Evolutionary conservation across 495 filamentous ascomycete genomes (phyloP), one percentile per base, ranked within the genome.

Genomic region (Xylaria telfairii): DNA sequence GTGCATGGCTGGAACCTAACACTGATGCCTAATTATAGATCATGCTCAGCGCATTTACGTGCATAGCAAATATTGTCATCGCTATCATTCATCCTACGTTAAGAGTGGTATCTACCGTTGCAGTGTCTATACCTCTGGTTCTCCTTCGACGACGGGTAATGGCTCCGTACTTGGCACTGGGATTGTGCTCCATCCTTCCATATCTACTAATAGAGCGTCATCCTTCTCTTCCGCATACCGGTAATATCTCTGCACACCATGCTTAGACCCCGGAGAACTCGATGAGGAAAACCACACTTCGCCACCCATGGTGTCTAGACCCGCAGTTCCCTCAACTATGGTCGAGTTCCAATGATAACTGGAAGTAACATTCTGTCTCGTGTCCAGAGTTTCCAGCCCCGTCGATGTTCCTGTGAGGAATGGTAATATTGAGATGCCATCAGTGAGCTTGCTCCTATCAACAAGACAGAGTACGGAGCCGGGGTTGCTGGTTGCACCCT

Each of bases 281-380:
- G 69, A 70, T 19, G 71, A 73, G 4, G 75, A 77, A 19, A 77
- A 72, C 75, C 73, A 77, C 8, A 73, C 69, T 32, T 75, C 73
- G 13, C 75, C 73, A 26, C 75, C 71, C 73, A 77, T 75, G 9
- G 73, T 73, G 24, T 77, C 75, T 13, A 72, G 2, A 19, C 73
- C 73, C 4, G 62, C 30, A 13, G 71, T 77, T 4, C 75, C 73
- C 32, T 71, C 69, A 10, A 75, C 73, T 13, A 77, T 77, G n/a
- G 75, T 73, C 24, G 65, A 28, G n/a, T 75, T 77, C 73, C 73
- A 77, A 65, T 75, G 73, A 54, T 77, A 77, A 34, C 51, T 71
- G 2, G 75, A 77, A 9, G 75, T 77, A 41, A 75, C 73, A 26
- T 75, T 77, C 63, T 77, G 75, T 41, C 75, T 73, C 17, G 73